These are phyloP conservation scores for Vinca minor DNA, from an alignment of 257 asterid species.

Conservation along the genomic window DNA sequence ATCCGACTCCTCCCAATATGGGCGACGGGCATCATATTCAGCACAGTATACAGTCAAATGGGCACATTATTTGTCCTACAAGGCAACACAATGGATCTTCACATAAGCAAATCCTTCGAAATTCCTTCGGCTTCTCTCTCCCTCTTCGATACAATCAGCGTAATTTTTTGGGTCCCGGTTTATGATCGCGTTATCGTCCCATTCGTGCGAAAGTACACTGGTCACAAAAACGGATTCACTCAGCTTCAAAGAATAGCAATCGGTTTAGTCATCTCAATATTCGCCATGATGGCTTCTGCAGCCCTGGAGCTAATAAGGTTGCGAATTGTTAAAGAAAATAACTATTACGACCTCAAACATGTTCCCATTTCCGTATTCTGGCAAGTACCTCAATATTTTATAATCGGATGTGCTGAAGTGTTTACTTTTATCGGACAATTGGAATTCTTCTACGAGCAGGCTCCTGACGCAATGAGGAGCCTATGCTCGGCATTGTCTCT, in stretches of 20 bases:
- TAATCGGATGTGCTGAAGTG: slow-evolving; percentile 64
- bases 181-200: slow-evolving; percentile 53
- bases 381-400: slow-evolving; percentile 64
- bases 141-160: slow-evolving; percentile 51
- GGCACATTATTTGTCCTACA: slow-evolving; percentile 60
- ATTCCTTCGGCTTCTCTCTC: slow-evolving; percentile 58
- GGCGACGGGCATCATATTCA: slow-evolving; percentile 63
- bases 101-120: slow-evolving; percentile 31
- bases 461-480: slow-evolving; percentile 63
- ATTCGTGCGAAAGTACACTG: slow-evolving; percentile 34
- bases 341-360: slow-evolving; percentile 30
- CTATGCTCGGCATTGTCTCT: slow-evolving; percentile 51
- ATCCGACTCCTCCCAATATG: slow-evolving; percentile 43
- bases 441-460: slow-evolving; percentile 62
- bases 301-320: slow-evolving; percentile 37
- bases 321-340: slow-evolving; percentile 23
- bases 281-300: slow-evolving; percentile 47
- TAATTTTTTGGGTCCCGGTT: slow-evolving; percentile 54
- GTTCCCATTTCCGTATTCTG: slow-evolving; percentile 47
- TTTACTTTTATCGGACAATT: slow-evolving; percentile 48
- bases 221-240: slow-evolving; percentile 53
- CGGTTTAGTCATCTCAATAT: slow-evolving; percentile 47
- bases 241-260: slow-evolving; percentile 59
- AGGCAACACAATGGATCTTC: slow-evolving; percentile 53
- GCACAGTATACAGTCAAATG: slow-evolving; percentile 60